Evolutionary conservation across 2,329 filamentous ascomycete genomes (phyloP).

Genomic region (Rasamsonia emersonii): DNA sequence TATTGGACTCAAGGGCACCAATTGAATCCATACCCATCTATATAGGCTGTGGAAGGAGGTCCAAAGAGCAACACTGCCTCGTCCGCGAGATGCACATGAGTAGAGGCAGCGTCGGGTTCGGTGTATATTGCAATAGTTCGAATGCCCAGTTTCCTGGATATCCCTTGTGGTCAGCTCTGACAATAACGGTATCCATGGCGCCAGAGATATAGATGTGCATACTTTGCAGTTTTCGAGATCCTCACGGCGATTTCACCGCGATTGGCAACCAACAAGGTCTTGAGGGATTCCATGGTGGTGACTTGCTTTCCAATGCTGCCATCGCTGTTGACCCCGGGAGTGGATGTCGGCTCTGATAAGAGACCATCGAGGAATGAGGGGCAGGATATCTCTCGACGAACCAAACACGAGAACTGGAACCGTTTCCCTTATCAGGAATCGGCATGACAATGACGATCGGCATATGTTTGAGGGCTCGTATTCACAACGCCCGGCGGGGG

Average conservation of each 20-base stretch:
- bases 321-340: too few relatives aligned
- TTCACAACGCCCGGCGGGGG: too few relatives aligned
- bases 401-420: too few relatives aligned
- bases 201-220: constrained; percentile 5
- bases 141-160: constrained; percentile 34
- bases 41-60: constrained; percentile 42
- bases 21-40: too few relatives aligned
- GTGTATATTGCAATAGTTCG: constrained; percentile 52
- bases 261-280: constrained; percentile 50
- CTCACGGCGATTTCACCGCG: constrained; percentile 51
- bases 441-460: too few relatives aligned
- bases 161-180: constrained; percentile 1
- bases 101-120: constrained; percentile 45
- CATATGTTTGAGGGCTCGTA: too few relatives aligned
- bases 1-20: too few relatives aligned
- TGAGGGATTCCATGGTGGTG: constrained; percentile 33
- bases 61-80: constrained; percentile 44
- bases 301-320: too few relatives aligned
- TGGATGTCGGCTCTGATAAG: background rate
- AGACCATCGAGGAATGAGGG: too few relatives aligned
- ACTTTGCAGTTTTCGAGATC: constrained; percentile 44
- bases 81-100: constrained; percentile 48
- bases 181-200: too few relatives aligned
- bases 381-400: too few relatives aligned
- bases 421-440: too few relatives aligned